Evolutionary conservation across 108 stramenopile species (phyloP).

Genomic region (Fragilaria radians): DNA sequence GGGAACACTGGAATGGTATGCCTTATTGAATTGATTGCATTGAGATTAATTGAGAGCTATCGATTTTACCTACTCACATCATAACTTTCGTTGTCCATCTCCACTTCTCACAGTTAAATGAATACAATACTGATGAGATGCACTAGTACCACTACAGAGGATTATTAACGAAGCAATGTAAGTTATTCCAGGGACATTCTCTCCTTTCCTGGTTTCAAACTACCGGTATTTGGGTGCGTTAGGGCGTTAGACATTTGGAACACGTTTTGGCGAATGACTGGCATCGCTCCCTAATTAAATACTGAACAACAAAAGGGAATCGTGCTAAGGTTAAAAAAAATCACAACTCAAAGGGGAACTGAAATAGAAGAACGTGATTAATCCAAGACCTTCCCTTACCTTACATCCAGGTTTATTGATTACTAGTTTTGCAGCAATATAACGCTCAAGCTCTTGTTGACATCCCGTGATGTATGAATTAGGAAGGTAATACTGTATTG

Average conservation of each 20-base stretch:
- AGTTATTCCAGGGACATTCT: background rate
- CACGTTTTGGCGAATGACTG: background rate
- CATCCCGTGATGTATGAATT: too few species aligned
- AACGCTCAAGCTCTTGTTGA: too few species aligned
- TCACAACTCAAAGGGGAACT: too few species aligned
- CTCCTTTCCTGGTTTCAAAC: background rate
- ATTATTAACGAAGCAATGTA: background rate
- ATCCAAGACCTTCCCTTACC: too few species aligned
- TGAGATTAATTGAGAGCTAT: background rate
- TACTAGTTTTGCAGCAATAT: too few species aligned
- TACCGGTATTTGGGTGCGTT: background rate
- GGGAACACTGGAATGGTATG: background rate
- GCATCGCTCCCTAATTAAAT: background rate
- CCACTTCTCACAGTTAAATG: background rate
- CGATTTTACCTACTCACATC: constrained; percentile 7
- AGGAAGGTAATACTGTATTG: too few species aligned
- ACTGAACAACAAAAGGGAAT: too few species aligned
- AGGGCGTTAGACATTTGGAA: background rate
- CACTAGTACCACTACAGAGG: background rate
- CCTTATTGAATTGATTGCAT: background rate
- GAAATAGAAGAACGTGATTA: too few species aligned
- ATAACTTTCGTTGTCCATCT: constrained; percentile 16
- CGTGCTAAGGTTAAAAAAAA: too few species aligned
- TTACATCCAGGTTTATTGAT: too few species aligned
- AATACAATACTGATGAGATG: background rate